Base-by-base conservation (phyloP, 75 land plant species). In the Larix kaempferi region DNA sequence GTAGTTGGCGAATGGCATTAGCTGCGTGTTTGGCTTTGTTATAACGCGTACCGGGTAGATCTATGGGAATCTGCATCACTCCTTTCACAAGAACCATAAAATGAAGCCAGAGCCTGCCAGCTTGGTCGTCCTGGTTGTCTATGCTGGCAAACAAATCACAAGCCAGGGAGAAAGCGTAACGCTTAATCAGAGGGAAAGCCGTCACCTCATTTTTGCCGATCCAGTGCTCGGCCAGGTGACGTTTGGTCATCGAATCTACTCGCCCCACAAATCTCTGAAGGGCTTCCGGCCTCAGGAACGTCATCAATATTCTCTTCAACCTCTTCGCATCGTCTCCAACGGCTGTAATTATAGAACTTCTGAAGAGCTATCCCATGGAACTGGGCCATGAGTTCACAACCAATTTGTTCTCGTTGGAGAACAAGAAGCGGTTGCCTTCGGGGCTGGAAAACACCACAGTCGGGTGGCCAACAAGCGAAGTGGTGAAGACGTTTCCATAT, bases 351-450 rank as follows among this genome's bases (percentile, higher is more conserved):
- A 73, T 0, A 22, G 75, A 49, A 11, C 3, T 73, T 13, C 19
- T 27, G 35, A 73, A 55, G 33, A 79, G 62, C 22, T 73, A 74
- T 16, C 12, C 44, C 22, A 87, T 74, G 26, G 82, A 69, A 14
- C 6, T 19, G 57, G 93, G 88, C 89, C 89, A 77, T 62, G 78
- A 81, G 6, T 60, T 79, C 11, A 57, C 41, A 15, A 90, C 85
- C 29, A 90, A 57, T 88, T 83, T 90, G 77, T 79, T 77, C 55
- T 86, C 91, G 37, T 82, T 82, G 72, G 79, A 25, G 69, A 89
- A 89, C 66, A 86, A 19, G 67, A 89, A 80, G 69, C 79, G 82
- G 78, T 91, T 91, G 13, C 91, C 88, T 12, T 41, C 78, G 10
- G 86, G 88, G 3, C 75, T 86, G 6, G 66, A 29, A 1, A 88